These are phyloP conservation scores for Colletotrichum liaoningense DNA, from an alignment of 2,329 filamentous ascomycete species.

Conservation along the genomic window DNA sequence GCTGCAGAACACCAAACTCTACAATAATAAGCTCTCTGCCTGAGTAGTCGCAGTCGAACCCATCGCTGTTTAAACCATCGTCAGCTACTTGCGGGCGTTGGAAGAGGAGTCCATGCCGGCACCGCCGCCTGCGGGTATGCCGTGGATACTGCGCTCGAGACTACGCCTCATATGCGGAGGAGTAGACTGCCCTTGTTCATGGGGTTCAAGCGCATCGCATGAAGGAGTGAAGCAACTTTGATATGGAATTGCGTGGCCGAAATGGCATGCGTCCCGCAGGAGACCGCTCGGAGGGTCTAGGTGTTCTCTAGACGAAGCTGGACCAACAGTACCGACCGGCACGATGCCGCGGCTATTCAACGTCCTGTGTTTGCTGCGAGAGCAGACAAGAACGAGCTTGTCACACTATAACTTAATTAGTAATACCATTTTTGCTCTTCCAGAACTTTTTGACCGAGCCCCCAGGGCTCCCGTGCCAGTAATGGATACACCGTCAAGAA, in stretches of 20 bases:
- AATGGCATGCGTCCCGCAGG: too few relatives aligned
- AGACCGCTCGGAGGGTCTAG: too few relatives aligned
- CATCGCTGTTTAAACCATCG: neutral
- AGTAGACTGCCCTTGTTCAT: neutral
- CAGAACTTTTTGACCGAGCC: too few relatives aligned
- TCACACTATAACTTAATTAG: neutral
- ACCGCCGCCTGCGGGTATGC: neutral
- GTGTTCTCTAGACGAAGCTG: neutral
- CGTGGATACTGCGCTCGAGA: neutral
- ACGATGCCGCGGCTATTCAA: neutral
- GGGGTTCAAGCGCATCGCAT: neutral
- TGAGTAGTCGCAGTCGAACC: neutral
- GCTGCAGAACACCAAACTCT: neutral
- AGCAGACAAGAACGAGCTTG: neutral
- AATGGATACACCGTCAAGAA: too few relatives aligned
- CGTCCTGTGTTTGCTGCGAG: neutral
- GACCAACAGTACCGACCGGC: neutral
- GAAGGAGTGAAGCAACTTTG: neutral
- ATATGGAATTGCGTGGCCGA: neutral
- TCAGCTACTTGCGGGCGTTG: neutral
- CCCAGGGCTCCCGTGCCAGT: too few relatives aligned
- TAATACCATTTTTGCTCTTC: neutral
- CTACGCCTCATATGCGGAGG: neutral
- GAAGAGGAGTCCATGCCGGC: neutral
- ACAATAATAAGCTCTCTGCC: neutral